Evolutionary conservation across 2,329 filamentous ascomycete genomes (phyloP).

Genomic region (Xylaria multiplex): DNA sequence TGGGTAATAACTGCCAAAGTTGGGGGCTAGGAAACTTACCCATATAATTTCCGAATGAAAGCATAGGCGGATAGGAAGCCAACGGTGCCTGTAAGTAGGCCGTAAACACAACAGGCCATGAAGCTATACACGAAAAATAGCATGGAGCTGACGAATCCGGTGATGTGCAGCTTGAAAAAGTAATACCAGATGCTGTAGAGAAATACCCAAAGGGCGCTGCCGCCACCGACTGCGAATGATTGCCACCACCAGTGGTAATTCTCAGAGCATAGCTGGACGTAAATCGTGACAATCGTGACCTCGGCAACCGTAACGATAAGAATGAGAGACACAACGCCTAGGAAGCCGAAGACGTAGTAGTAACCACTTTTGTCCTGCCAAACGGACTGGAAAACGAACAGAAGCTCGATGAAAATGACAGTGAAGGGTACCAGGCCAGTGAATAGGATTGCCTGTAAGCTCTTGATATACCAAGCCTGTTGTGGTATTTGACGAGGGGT

Average conservation of each 20-base stretch:
- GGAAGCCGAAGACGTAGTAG: conserved; percentile 91
- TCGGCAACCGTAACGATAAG: conserved; percentile 81
- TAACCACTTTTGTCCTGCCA: conserved; percentile 93
- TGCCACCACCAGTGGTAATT: conserved; percentile 96
- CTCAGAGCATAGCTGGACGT: conserved; percentile 83
- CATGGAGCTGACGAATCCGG: conserved; percentile 79
- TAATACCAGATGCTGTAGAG: conserved; percentile 87
- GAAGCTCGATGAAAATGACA: conserved; percentile 86
- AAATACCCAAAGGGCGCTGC: conserved; percentile 83
- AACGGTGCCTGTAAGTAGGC: conserved; percentile 81
- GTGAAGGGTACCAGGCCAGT: conserved; percentile 85
- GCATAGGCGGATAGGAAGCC: conserved; percentile 86
- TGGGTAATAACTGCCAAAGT: neutral
- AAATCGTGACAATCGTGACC: conserved; percentile 84
- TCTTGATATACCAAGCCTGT: conserved; percentile 79
- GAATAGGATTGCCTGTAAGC: conserved; percentile 71
- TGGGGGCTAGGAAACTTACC: conserved; percentile 58
- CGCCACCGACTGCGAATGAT: conserved; percentile 81
- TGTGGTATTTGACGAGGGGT: conserved; percentile 78
- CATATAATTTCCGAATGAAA: conserved; percentile 85
- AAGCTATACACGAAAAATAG: conserved; percentile 89
- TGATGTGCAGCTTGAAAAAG: conserved; percentile 80
- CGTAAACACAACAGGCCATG: conserved; percentile 83
- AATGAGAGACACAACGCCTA: conserved; percentile 77
- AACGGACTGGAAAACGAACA: conserved; percentile 86